Conservation (phyloP, 2,329 filamentous ascomycete genomes). For the Cordyceps farinosa region DNA sequence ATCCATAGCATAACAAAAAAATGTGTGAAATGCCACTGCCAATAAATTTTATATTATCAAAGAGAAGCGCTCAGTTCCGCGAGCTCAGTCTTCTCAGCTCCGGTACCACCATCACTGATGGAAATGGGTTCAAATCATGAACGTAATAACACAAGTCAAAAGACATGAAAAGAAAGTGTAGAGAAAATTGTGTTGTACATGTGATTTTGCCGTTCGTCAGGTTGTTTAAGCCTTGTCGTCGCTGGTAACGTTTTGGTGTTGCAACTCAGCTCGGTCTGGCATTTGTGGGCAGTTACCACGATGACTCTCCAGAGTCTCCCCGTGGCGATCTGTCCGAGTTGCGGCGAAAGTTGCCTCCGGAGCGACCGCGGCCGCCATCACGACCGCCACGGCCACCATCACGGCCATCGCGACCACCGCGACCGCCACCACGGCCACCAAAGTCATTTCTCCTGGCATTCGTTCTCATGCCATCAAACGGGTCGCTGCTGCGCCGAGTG, state of each 20-base stretch:
- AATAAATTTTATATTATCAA: background rate
- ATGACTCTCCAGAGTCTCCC: background rate
- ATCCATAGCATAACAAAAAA: background rate
- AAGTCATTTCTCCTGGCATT: slow-evolving; percentile 17
- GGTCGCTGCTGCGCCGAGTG: slow-evolving; percentile 18
- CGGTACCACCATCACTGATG: background rate
- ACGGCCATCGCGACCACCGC: background rate
- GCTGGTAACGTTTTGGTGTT: background rate
- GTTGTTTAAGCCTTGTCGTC: background rate
- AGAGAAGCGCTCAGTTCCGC: background rate
- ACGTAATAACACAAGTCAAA: slow-evolving; percentile 15
- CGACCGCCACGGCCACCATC: background rate
- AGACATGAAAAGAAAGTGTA: slow-evolving; percentile 6
- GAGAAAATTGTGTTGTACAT: slow-evolving; percentile 11
- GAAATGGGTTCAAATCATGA: background rate
- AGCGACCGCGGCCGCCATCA: slow-evolving; percentile 13
- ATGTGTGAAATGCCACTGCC: background rate
- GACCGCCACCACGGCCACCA: slow-evolving; percentile 5
- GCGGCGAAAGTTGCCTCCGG: slow-evolving; percentile 13
- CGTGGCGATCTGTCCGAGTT: background rate
- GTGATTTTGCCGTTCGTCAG: background rate
- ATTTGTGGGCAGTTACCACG: background rate
- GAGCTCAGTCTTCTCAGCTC: background rate
- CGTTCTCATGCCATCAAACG: slow-evolving; percentile 23
- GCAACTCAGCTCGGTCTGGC: background rate